phyloP scores from a whole-genome alignment of 2,329 filamentous ascomycete species.

The Microthyrium microscopicum region DNA sequence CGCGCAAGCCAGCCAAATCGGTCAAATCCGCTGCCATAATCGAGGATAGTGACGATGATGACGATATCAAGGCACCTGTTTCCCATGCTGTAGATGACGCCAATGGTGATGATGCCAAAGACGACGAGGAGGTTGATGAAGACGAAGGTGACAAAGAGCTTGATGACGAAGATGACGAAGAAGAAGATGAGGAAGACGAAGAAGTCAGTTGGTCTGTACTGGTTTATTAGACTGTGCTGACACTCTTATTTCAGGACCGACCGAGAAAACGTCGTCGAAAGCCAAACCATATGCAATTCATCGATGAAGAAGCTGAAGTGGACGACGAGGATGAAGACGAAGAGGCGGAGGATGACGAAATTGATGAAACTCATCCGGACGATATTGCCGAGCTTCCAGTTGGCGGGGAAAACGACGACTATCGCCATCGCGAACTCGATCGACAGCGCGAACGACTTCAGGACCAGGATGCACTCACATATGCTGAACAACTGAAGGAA shows the following conservation, averaged over 20 bases:
- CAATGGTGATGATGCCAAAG: constrained; percentile 13
- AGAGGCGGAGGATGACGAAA: constrained; percentile 65
- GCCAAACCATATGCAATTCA: constrained; percentile 66
- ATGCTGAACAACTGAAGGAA: constrained; percentile 72
- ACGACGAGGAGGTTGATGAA: constrained; percentile 29
- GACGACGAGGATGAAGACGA: constrained; percentile 89
- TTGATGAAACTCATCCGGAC: constrained; percentile 78
- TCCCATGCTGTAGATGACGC: constrained; percentile 16
- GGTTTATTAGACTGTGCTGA: constrained; percentile 11
- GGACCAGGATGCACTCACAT: constrained; percentile 83
- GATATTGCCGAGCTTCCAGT: constrained; percentile 62
- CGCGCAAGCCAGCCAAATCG: constrained; percentile 2
- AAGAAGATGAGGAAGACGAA: constrained; percentile 14
- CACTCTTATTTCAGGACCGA: constrained; percentile 33
- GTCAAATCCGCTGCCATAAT: background rate
- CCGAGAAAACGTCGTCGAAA: constrained; percentile 65
- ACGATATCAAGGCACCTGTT: constrained; percentile 12
- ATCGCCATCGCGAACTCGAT: constrained; percentile 86
- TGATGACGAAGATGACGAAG: constrained; percentile 10
- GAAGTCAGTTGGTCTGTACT: constrained; percentile 12
- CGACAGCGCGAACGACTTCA: constrained; percentile 74
- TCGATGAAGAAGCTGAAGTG: constrained; percentile 96
- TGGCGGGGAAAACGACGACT: constrained; percentile 70
- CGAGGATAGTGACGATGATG: constrained; percentile 15
- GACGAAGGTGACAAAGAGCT: constrained; percentile 43